Conservation (phyloP, 2,329 filamentous ascomycete genomes). For the Beauveria scarabaeidicola region DNA sequence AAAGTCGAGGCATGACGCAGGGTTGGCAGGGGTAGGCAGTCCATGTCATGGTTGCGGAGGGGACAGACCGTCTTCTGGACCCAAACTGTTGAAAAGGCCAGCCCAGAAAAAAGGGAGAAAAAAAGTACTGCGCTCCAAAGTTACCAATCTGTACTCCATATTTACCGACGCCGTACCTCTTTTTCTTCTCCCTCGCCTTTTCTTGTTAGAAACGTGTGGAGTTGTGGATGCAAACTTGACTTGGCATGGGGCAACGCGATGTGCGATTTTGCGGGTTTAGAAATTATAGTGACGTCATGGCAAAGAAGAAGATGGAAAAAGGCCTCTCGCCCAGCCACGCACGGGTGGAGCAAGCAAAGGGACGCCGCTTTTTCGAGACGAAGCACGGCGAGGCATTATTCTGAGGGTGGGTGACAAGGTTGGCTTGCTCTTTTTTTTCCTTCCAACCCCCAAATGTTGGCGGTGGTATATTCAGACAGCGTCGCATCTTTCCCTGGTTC, state of each 20-base stretch:
- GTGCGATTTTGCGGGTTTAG: conserved; percentile 1
- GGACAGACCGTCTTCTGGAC: too few species aligned
- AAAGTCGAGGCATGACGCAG: not conserved
- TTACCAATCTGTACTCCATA: too few species aligned
- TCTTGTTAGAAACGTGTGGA: not conserved
- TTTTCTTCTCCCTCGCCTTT: too few species aligned
- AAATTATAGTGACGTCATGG: not conserved
- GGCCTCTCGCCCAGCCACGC: not conserved
- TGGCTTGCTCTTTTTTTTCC: too few species aligned
- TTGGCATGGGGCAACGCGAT: not conserved
- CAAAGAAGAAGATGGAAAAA: too few species aligned
- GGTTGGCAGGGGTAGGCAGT: not conserved
- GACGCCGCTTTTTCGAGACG: not conserved
- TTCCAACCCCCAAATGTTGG: too few species aligned
- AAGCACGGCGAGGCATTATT: too few species aligned
- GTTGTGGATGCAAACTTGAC: not conserved
- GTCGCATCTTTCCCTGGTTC: not conserved
- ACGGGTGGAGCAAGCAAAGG: not conserved
- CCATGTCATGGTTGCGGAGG: too few species aligned
- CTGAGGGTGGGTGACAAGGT: too few species aligned
- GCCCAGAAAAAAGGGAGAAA: not conserved
- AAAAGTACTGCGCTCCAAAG: too few species aligned
- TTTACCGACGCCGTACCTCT: too few species aligned
- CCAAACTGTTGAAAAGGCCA: not conserved
- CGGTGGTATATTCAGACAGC: not conserved